Percentiles rank a stretch among this genome's conserved stretches.
These are phyloP conservation scores for Clarkia xantiana DNA, from an alignment of 345 rosid genomes.

Conservation along the genomic window DNA sequence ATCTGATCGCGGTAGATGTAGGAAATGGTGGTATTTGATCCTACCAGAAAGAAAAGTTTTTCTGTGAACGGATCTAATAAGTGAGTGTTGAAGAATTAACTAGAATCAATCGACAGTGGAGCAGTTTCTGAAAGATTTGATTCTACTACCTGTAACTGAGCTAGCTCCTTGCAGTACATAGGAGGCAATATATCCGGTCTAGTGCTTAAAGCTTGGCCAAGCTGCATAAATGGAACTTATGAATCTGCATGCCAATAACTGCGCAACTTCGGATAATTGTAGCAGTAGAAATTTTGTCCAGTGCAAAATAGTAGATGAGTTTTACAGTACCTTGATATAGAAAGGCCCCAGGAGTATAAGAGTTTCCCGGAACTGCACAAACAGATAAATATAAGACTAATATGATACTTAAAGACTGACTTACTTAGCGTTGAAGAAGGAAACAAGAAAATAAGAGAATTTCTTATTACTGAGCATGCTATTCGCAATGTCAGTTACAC, in stretches of 20 bases:
- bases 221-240: constrained; percentile 26
- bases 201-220: constrained; percentile 94
- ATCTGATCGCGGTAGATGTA: constrained; percentile 49
- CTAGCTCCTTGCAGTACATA: constrained; percentile 84
- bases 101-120: background rate
- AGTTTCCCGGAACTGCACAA: constrained; percentile 74
- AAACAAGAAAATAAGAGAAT: too few relatives aligned
- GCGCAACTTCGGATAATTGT: background rate
- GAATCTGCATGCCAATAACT: too few relatives aligned
- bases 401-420: background rate
- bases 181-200: constrained; percentile 82
- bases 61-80: constrained; percentile 1
- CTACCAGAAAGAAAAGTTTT: constrained; percentile 23
- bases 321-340: constrained; percentile 64
- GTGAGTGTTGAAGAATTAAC: background rate
- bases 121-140: constrained; percentile 24
- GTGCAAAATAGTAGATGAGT: background rate
- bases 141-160: constrained; percentile 61
- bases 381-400: background rate
- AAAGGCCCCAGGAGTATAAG: constrained; percentile 86
- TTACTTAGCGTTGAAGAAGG: too few relatives aligned
- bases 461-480: constrained; percentile 4
- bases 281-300: background rate
- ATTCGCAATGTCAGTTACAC: too few relatives aligned
- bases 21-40: constrained; percentile 97